phyloP scores from a whole-genome alignment of 345 rosid species.

The Abelmoschus esculentus region DNA sequence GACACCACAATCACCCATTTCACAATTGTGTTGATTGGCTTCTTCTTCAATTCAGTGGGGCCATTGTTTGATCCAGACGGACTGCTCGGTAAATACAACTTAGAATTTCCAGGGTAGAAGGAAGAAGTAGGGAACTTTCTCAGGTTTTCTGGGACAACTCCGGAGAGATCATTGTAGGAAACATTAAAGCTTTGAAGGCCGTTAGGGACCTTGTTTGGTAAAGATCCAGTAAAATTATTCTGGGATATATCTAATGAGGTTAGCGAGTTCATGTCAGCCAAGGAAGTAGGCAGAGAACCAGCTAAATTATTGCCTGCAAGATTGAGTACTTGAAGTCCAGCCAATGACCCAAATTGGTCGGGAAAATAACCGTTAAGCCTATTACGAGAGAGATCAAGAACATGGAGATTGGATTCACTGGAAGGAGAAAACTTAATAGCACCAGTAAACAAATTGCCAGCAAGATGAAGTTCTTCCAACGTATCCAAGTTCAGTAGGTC shows the following conservation, averaged over 20 bases:
- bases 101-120: slow-evolving; percentile 73
- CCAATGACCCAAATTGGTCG: slow-evolving; percentile 51
- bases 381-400: slow-evolving; percentile 84
- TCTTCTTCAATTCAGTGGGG: slow-evolving; percentile 42
- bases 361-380: slow-evolving; percentile 64
- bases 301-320: slow-evolving; percentile 77
- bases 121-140: slow-evolving; percentile 66
- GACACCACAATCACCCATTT: slow-evolving; percentile 68
- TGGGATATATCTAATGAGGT: slow-evolving; percentile 64
- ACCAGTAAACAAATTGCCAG: slow-evolving; percentile 57
- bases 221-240: slow-evolving; percentile 69
- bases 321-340: slow-evolving; percentile 60
- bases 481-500: slow-evolving; percentile 57
- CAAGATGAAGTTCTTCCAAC: slow-evolving; percentile 70
- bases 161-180: slow-evolving; percentile 80
- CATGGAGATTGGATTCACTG: slow-evolving; percentile 39
- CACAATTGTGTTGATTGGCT: slow-evolving; percentile 40
- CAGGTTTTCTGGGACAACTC: slow-evolving; percentile 78
- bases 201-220: slow-evolving; percentile 61
- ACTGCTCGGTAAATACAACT: slow-evolving; percentile 46
- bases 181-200: slow-evolving; percentile 62
- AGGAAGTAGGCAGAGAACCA: slow-evolving; percentile 79
- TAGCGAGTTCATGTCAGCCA: slow-evolving; percentile 56
- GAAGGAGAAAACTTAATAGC: slow-evolving; percentile 43
- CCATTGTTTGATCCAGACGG: slow-evolving; percentile 33